Conservation (phyloP, 176 grass and related monocot species). For the Otatea glauca region DNA sequence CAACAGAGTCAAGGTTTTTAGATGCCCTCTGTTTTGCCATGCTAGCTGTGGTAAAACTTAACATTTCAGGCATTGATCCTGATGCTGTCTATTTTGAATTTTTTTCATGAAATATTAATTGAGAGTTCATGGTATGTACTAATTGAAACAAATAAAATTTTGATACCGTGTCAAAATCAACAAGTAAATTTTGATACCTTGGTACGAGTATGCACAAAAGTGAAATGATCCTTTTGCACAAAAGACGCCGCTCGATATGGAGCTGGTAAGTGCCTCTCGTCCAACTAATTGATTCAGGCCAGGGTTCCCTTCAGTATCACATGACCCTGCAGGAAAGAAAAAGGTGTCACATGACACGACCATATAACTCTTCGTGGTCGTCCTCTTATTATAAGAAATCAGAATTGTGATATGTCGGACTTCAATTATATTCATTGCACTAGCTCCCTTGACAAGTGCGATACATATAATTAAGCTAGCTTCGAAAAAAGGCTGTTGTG, state of each 20-base stretch:
- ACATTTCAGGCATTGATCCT: not conserved
- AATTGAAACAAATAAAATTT: not conserved
- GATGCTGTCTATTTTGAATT: not conserved
- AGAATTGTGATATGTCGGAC: not conserved
- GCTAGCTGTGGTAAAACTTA: not conserved
- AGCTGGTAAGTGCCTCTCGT: not conserved
- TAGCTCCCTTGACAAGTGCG: constrained; percentile 23
- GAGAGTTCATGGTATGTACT: not conserved
- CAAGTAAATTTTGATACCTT: not conserved
- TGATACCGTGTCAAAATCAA: not conserved
- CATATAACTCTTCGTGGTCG: not conserved
- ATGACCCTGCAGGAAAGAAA: not conserved
- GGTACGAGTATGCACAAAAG: not conserved
- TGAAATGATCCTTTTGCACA: not conserved
- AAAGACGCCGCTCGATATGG: not conserved
- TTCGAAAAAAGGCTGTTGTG: not conserved
- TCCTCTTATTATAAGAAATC: constrained; percentile 8
- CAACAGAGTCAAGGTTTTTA: not conserved
- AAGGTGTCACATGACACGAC: constrained; percentile 25
- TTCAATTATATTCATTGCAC: constrained; percentile 1
- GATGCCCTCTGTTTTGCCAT: not conserved
- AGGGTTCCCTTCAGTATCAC: not conserved
- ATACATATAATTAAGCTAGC: not conserved
- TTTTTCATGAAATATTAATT: not conserved
- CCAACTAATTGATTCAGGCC: not conserved